Percentiles rank a stretch among this genome's conserved stretches.
These are phyloP conservation scores for Pharus latifolius DNA, from an alignment of 176 grass and related monocot species.

Conservation along the genomic window DNA sequence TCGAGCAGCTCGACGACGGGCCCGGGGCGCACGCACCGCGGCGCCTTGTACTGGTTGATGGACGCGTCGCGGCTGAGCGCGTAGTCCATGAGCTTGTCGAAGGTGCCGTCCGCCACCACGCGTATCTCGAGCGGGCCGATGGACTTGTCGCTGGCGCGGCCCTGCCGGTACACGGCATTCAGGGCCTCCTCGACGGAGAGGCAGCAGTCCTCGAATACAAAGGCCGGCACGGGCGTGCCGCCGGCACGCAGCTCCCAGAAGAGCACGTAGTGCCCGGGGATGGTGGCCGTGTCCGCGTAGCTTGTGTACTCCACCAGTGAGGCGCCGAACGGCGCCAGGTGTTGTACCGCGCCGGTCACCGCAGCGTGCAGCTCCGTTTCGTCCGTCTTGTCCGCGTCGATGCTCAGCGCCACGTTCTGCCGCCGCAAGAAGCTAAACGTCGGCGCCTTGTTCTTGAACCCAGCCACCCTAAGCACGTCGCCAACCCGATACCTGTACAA, in stretches of 20 bases:
- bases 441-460: constrained; percentile 92
- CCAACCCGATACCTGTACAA: constrained; percentile 96
- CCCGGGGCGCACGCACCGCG: constrained; percentile 74
- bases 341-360: constrained; percentile 52
- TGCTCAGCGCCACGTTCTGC: constrained; percentile 88
- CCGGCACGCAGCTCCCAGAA: constrained; percentile 79
- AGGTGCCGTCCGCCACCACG: constrained; percentile 78
- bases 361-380: constrained; percentile 91
- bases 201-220: constrained; percentile 93
- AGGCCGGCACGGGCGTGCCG: constrained; percentile 55
- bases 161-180: constrained; percentile 90
- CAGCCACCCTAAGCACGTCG: constrained; percentile 74
- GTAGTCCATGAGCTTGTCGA: constrained; percentile 99
- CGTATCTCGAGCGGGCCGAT: constrained; percentile 89
- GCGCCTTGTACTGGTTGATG: constrained; percentile 99
- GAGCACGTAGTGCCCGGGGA: constrained; percentile 93
- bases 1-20: constrained; percentile 79
- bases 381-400: constrained; percentile 97
- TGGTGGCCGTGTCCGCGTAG: constrained; percentile 63
- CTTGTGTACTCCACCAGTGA: constrained; percentile 87
- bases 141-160: constrained; percentile 66
- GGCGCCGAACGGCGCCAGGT: constrained; percentile 69
- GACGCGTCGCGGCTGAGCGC: constrained; percentile 82
- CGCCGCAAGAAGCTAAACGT: constrained; percentile 80
- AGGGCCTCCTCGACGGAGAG: constrained; percentile 80